Evolutionary conservation across 2,329 filamentous ascomycete species (phyloP).

Genomic region (Tolypocladium tropicale): DNA sequence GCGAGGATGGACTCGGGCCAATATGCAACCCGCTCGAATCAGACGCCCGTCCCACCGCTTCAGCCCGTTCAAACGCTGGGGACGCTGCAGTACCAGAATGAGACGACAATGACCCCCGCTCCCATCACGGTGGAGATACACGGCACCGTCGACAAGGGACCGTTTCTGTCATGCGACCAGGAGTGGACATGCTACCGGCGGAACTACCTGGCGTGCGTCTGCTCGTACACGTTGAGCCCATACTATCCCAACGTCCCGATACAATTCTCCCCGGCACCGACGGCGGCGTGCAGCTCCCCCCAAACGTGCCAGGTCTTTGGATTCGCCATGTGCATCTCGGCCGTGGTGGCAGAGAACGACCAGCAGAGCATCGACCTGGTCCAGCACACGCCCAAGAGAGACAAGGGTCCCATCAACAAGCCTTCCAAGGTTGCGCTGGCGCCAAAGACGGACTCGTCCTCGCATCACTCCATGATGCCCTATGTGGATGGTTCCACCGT

Average conservation of each 20-base stretch:
- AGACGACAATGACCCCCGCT: constrained; percentile 25
- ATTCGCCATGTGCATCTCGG: constrained; percentile 78
- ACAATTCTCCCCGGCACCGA: constrained; percentile 32
- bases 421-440: constrained; percentile 60
- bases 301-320: constrained; percentile 57
- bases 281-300: not conserved
- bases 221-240: constrained; percentile 63
- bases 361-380: constrained; percentile 74
- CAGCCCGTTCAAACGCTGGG: constrained; percentile 40
- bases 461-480: constrained; percentile 34
- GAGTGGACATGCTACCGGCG: constrained; percentile 90
- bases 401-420: constrained; percentile 72
- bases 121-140: constrained; percentile 62
- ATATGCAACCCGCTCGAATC: constrained; percentile 19
- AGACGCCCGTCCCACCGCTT: constrained; percentile 42
- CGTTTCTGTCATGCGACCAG: constrained; percentile 61
- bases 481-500: constrained; percentile 27
- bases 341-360: constrained; percentile 65
- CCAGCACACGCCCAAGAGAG: constrained; percentile 84
- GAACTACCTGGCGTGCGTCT: constrained; percentile 83
- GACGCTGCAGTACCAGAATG: constrained; percentile 46
- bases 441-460: constrained; percentile 52
- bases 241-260: constrained; percentile 34
- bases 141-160: constrained; percentile 79
- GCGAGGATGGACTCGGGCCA: constrained; percentile 39